Evolutionary conservation across 148 eudicot genomes (phyloP), one percentile per base, ranked within the genome.

Genomic region (Fagopyrum tataricum): DNA sequence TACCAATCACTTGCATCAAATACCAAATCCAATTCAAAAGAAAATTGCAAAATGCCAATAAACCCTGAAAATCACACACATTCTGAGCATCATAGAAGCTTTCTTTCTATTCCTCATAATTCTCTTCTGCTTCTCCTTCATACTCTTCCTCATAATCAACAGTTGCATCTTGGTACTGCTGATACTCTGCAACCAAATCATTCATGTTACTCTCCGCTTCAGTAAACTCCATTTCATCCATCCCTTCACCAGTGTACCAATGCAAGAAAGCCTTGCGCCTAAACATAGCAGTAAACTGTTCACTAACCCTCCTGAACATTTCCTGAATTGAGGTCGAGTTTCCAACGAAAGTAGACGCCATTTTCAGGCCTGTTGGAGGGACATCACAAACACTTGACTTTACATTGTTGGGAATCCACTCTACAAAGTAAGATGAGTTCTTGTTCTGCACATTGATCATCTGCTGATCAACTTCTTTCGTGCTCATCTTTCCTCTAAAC

Each of bases 191-290:
- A 44, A 91, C 96, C 83, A 88, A 70, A 79, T 91, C 93, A 78
- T 91, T 88, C 96, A 91, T 91, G 42, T 88, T 90, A 55, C 96
- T 90, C 84, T 90, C 95, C 0, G 95, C 95, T 78, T 89, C 91
- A 0, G 93, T 89, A 44, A 89, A 87, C 82, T 89, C 93, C 93
- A 89, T 89, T 73, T 89, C 93, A 41, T 89, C 93, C 93, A 89
- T 89, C 2, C 93, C 90, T 79, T 89, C 93, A 6, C 93, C 93
- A 2, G 93, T 89, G 72, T 89, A 89, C 93, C 93, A 89, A 72
- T 87, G 95, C 87, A 90, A 81, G 84, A 90, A 90, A 31, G 96
- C 96, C 86, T 90, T 90, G 3, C 96, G 76, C 85, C 96, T 78
- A 48, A 88, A 90, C 96, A 90, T 88, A 13, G 96, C 96, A 1